Conservation (phyloP, 179 eudicot genomes). For the Beta corolliflora region DNA sequence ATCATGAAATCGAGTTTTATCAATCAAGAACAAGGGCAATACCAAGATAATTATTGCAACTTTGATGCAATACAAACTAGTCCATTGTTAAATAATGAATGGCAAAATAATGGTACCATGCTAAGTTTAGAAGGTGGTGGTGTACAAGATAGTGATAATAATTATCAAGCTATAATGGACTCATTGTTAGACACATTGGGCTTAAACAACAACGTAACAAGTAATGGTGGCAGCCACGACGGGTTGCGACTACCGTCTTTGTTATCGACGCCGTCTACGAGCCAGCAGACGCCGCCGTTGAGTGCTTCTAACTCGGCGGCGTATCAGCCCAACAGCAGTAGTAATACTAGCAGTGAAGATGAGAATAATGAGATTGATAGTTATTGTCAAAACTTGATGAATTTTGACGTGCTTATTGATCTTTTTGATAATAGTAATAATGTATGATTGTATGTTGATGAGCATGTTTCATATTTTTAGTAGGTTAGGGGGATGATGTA, state of each 20-base stretch:
- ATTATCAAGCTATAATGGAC: slow-evolving; percentile 37
- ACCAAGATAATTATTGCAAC: slow-evolving; percentile 26
- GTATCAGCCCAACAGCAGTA: slow-evolving; percentile 36
- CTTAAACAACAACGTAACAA: slow-evolving; percentile 21
- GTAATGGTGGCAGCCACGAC: slow-evolving; percentile 24
- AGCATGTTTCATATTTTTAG: not conserved
- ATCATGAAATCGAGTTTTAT: slow-evolving; percentile 32
- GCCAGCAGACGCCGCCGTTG: slow-evolving; percentile 53
- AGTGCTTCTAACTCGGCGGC: slow-evolving; percentile 46
- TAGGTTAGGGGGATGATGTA: slow-evolving; percentile 3
- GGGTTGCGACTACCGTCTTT: slow-evolving; percentile 39
- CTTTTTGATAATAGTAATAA: slow-evolving; percentile 38
- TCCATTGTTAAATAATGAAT: slow-evolving; percentile 24
- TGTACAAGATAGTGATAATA: slow-evolving; percentile 1
- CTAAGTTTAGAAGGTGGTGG: slow-evolving; percentile 2
- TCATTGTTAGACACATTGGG: slow-evolving; percentile 41
- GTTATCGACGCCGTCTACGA: slow-evolving; percentile 57
- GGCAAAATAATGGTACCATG: slow-evolving; percentile 33
- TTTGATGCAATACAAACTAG: slow-evolving; percentile 11
- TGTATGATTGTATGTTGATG: not conserved
- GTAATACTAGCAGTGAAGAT: slow-evolving; percentile 43
- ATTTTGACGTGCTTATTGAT: slow-evolving; percentile 59
- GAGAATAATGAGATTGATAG: slow-evolving; percentile 87
- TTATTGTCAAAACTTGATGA: slow-evolving; percentile 54
- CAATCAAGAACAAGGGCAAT: slow-evolving; percentile 9